Conservation (phyloP, 371 early-diverging fungal species). For the Entomophthora muscae region DNA sequence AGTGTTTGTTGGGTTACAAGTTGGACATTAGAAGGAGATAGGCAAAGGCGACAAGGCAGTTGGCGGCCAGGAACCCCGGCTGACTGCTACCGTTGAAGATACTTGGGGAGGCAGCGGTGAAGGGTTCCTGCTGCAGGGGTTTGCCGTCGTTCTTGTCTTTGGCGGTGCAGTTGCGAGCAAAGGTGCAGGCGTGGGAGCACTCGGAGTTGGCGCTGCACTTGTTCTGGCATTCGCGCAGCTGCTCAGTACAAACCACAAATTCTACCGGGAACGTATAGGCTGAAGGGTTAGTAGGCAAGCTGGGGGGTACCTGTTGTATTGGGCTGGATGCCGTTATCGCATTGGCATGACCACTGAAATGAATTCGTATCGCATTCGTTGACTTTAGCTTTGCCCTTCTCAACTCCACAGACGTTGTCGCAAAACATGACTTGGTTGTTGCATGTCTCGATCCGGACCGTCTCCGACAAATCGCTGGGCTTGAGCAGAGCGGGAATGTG, state of each 20-base stretch:
- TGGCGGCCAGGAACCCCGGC: too few relatives aligned
- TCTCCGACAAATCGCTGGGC: not conserved
- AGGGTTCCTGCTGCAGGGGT: not conserved
- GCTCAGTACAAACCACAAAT: not conserved
- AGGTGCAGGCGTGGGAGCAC: not conserved
- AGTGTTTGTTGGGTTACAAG: too few relatives aligned
- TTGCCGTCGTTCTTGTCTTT: constrained; percentile 2
- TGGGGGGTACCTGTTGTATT: not conserved
- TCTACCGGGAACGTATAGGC: constrained; percentile 6
- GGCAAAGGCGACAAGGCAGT: too few relatives aligned
- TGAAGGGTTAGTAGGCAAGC: not conserved
- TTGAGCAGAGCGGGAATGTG: too few relatives aligned
- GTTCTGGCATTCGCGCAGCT: not conserved
- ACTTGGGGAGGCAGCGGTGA: too few relatives aligned
- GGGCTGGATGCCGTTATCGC: not conserved
- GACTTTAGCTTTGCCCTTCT: not conserved
- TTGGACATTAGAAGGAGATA: too few relatives aligned
- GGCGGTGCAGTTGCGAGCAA: not conserved
- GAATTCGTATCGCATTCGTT: not conserved
- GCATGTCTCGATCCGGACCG: not conserved
- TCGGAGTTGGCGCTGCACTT: not conserved
- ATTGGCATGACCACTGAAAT: not conserved
- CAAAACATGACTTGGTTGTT: not conserved
- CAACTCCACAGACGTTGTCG: not conserved
- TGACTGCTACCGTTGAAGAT: too few relatives aligned